phyloP scores from a whole-genome alignment of 2,329 filamentous ascomycete genomes.

The Xenoacremonium recifei region DNA sequence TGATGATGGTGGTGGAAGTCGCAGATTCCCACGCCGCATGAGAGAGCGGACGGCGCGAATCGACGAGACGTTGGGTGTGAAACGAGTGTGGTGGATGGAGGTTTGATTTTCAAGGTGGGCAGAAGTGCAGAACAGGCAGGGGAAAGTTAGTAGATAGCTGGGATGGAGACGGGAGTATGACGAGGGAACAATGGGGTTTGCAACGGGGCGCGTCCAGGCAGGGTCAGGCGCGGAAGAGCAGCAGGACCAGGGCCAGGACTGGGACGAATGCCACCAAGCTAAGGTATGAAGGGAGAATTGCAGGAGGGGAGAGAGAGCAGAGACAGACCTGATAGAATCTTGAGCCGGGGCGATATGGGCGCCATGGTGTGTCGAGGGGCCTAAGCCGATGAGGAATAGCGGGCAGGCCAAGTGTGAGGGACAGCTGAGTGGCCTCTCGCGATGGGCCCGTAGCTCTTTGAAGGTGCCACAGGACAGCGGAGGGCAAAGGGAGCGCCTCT shows the following conservation, averaged over 20 bases:
- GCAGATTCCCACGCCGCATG: constrained; percentile 24
- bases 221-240: constrained; percentile 14
- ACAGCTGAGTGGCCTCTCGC: constrained; percentile 31
- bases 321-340: constrained; percentile 60
- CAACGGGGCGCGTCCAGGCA: constrained; percentile 18
- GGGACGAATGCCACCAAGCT: constrained; percentile 5
- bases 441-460: constrained; percentile 33
- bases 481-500: constrained; percentile 24
- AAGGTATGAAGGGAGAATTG: constrained; percentile 28
- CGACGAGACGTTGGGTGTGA: constrained; percentile 15
- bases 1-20: constrained; percentile 42
- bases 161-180: constrained; percentile 10
- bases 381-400: constrained; percentile 32
- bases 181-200: constrained; percentile 16
- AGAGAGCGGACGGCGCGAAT: constrained; percentile 24
- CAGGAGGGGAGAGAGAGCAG: constrained; percentile 31
- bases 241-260: too few relatives aligned
- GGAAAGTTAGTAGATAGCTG: constrained; percentile 12
- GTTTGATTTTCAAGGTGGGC: constrained; percentile 9
- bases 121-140: too few relatives aligned
- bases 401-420: constrained; percentile 31
- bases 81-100: constrained; percentile 6
- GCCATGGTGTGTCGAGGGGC: constrained; percentile 48
- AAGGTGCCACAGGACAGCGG: constrained; percentile 26
- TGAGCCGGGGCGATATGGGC: constrained; percentile 58